Percentiles rank a stretch among this genome's conserved stretches.
These are phyloP conservation scores for Hypoxylon trugodes DNA, from an alignment of 495 filamentous ascomycete genomes.

Conservation along the genomic window DNA sequence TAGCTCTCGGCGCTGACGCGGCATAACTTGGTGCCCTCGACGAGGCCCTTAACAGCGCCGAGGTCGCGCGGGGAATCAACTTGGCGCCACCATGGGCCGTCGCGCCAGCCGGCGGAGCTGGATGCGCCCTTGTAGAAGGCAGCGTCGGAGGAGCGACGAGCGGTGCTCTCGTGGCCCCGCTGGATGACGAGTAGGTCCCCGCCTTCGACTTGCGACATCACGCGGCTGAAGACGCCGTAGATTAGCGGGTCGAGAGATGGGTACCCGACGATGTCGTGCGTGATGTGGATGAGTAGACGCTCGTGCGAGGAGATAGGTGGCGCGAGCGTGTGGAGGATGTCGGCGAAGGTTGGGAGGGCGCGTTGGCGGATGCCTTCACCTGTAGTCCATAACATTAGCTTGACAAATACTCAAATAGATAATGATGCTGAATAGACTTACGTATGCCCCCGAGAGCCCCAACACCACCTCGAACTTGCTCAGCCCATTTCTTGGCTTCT, in stretches of 20 bases:
- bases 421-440: slow-evolving; percentile 53
- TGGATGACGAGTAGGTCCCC: slow-evolving; percentile 97
- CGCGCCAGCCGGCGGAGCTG: slow-evolving; percentile 74
- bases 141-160: slow-evolving; percentile 67
- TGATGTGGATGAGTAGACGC: slow-evolving; percentile 96
- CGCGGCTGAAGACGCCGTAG: slow-evolving; percentile 90
- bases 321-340: slow-evolving; percentile 91
- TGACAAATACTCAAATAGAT: neutral
- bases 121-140: slow-evolving; percentile 64
- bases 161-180: slow-evolving; percentile 83
- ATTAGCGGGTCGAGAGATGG: slow-evolving; percentile 93
- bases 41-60: slow-evolving; percentile 79
- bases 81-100: slow-evolving; percentile 95
- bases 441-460: slow-evolving; percentile 81
- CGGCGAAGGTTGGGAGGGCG: slow-evolving; percentile 93
- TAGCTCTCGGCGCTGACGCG: slow-evolving; percentile 88
- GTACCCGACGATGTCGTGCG: slow-evolving; percentile 93
- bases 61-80: slow-evolving; percentile 74
- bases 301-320: slow-evolving; percentile 98
- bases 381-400: slow-evolving; percentile 48
- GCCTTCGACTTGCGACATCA: slow-evolving; percentile 98
- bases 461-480: slow-evolving; percentile 92
- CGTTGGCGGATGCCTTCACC: slow-evolving; percentile 89
- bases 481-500: slow-evolving; percentile 94
- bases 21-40: slow-evolving; percentile 89